Base-by-base conservation (phyloP, 352 stramenopile species). In the Aphanomyces invadans region DNA sequence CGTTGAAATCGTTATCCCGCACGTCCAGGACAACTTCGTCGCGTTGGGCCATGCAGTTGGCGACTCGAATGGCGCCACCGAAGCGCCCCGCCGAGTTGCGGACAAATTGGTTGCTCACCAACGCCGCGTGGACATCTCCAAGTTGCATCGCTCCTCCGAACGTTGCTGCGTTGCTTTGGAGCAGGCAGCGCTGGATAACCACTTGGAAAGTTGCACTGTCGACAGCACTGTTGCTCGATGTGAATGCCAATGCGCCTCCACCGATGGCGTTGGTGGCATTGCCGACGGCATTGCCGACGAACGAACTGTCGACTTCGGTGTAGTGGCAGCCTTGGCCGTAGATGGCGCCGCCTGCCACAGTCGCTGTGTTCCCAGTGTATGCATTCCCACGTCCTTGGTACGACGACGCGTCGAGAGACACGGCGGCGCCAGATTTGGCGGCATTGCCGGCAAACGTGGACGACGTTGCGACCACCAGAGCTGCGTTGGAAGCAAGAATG, bases 371-470 rank as follows among this genome's bases (percentile, higher is more conserved):
- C 33, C 7, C 21, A 1, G 38, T 17, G 21, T 65, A 65, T 1
- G 32, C 19, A 36, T 42, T 65, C 4, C 1, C 15, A 19, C 4
- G 23, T 19, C 42, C 57, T 2, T 23, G 9, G 25, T 25, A 65
- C 5, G 45, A 3, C 29, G 57, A 65, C 17, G 23, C 32, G 1
- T n/a, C 11, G 4, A 65, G 33, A 7, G 26, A 53, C 31, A 65
- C 2, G 9, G 31, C 57, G 4, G 29, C 36, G 4, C 57, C 57
- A 19, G 4, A 9, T 19, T 25, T 26, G 12, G 44, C 44, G 4
- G 21, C 25, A 29, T 67, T 67, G 49, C 23, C 36, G 4, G 31
- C 15, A 45, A 67, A 49, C 21, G 32, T 59, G 42, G 36, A 67
- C 15, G 23, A 44, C 36, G 36, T 42, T 42, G 36, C 36, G 15